Base-by-base conservation (phyloP, 2,329 filamentous ascomycete genomes). In the Beauveria pseudobassiana region DNA sequence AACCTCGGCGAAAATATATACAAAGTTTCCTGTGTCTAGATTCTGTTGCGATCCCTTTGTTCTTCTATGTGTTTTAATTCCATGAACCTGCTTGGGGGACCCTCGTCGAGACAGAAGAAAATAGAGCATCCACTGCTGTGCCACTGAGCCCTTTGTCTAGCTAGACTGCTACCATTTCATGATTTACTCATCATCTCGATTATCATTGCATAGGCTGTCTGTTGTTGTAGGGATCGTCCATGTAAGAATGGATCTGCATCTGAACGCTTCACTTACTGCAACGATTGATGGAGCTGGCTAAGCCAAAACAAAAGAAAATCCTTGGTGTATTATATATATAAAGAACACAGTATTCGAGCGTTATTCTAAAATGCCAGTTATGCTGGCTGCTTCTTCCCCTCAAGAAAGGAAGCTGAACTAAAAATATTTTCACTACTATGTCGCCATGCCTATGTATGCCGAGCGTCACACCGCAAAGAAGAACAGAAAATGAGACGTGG, bases 1-100 rank as follows among this genome's bases (percentile, higher is more conserved):
- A 56, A 14, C 54, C 52, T 69, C 26, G n/a, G 28, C 18, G 56
- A 59, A 54, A 61, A 62, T 56, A n/a, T 46, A 24, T 26, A 20
- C n/a, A 24, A n/a, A 48, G 7, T 53, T 50, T 20, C 18, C 26
- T 56, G 18, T 61, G 46, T 57, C 20, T 50, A 26, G 22, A 43
- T 51, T 38, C 12, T 38, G 6, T 30, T 43, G 42, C 45, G 7
- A 22, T 28, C 9, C 46, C 34, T 49, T 45, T 28, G n/a, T 20
- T 42, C 14, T 51, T 49, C 12, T 30, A 40, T 51, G 12, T 40
- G 54, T 57, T 57, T 57, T 48, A 57, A 57, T 57, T 46, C 22
- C 28, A 48, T 48, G 42, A 34, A 45, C 43, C 38, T 30, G 40
- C 34, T 22, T 28, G n/a, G 22, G n/a, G 10, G 5, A 9, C 5